Evolutionary conservation across 495 filamentous ascomycete genomes (phyloP).

Genomic region (Aspergillus ellipticus): DNA sequence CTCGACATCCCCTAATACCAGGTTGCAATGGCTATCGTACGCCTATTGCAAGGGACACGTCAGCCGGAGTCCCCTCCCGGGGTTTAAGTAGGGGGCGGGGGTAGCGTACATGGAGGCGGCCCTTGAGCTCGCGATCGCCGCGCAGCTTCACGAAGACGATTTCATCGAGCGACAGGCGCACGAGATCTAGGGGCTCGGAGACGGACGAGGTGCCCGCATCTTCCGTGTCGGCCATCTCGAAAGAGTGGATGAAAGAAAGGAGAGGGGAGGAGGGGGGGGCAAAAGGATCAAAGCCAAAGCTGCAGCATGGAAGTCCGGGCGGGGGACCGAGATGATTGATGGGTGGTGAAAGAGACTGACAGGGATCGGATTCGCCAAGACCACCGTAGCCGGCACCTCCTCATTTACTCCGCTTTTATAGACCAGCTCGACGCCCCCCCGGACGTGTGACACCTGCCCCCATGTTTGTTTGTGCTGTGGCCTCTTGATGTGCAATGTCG

Average conservation of each 20-base stretch:
- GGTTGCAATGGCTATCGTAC: slow-evolving; percentile 97
- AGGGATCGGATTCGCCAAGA: slow-evolving; percentile 14
- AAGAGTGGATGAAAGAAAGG: slow-evolving; percentile 1
- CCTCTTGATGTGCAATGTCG: slow-evolving; percentile 19
- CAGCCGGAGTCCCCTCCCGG: slow-evolving; percentile 1
- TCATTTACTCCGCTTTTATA: slow-evolving; percentile 5
- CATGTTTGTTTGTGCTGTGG: background rate
- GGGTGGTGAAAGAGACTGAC: slow-evolving; percentile 6
- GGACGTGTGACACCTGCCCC: background rate
- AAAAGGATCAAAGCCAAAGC: slow-evolving; percentile 1
- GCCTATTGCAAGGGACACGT: slow-evolving; percentile 54
- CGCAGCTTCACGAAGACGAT: slow-evolving; percentile 95
- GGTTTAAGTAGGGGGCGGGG: background rate
- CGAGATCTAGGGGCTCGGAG: slow-evolving; percentile 89
- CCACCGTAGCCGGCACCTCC: slow-evolving; percentile 3
- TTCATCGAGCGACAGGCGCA: slow-evolving; percentile 90
- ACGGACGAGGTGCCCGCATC: slow-evolving; percentile 60
- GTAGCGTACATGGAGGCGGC: slow-evolving; percentile 77
- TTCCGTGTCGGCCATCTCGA: slow-evolving; percentile 67
- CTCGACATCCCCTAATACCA: slow-evolving; percentile 95
- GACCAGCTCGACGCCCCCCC: background rate
- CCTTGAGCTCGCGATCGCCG: slow-evolving; percentile 93
- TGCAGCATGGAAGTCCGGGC: background rate
- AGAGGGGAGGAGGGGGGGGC: background rate
- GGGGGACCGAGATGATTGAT: background rate